Evolutionary conservation across 1,284 basidiomycete species (phyloP), one percentile per base, ranked within the genome.

Genomic region (Amylostereum areolatum): DNA sequence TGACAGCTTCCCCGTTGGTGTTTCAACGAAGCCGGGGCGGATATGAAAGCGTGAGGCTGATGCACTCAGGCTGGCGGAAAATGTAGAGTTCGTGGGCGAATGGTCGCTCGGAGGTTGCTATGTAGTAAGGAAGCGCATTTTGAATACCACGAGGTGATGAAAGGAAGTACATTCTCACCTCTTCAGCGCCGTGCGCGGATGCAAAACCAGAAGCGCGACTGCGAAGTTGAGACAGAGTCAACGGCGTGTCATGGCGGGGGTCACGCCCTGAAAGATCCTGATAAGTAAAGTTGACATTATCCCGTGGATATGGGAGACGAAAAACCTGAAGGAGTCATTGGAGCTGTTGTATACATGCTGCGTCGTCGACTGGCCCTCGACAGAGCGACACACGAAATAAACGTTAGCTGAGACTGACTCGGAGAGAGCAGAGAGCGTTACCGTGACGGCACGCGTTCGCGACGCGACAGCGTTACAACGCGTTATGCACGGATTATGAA

Each of bases 1-100:
- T 27, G 68, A 59, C 31, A 74, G 60, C 56, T 70, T 75, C 50
- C 71, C 67, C 41, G 59, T 50, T 0, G 64, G 61, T 34, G 71
- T 55, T 35, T 58, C 54, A 18, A 18, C 50, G 57, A 63, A 50
- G 53, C 57, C 48, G 55, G 60, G 36, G 45, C 59, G 52, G 42
- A 62, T 48, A 58, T 61, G 56, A 46, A 55, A 48, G 45, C 56
- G 18, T 48, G 32, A 53, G 45, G 47, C 12, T 12, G 30, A 29
- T 27, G 41, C 28, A 4, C 36, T 37, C 29, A 44, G 51, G 30
- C 35, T 18, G 12, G 43, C 43, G 35, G 52, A 53, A 44, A 54
- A 37, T 0, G 52, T 52, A 43, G 54, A 52, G 0, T 37, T 32
- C 12, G 46, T 39, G 7, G 46, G 37, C 30, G 44, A 43, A 12